Percentiles rank a stretch among this genome's conserved stretches.
Evolutionary conservation across 202 grass and related monocot species (phyloP).

Genomic region (Panicum hallii): DNA sequence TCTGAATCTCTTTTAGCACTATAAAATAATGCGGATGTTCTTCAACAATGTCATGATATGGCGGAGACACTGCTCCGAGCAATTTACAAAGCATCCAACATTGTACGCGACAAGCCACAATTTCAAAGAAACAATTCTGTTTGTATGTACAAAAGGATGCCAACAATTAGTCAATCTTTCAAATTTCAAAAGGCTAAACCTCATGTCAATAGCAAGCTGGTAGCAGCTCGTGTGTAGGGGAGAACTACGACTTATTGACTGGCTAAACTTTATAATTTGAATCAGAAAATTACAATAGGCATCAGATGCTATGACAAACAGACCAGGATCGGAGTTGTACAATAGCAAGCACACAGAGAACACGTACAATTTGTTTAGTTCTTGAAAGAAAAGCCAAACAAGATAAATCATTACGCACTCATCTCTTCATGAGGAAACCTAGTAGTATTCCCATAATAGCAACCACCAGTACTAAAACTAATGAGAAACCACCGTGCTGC

Average conservation of each 20-base stretch:
- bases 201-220: slow-evolving; percentile 26
- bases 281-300: slow-evolving; percentile 47
- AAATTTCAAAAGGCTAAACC: slow-evolving; percentile 7
- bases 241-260: slow-evolving; percentile 33
- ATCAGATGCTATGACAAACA: slow-evolving; percentile 39
- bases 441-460: slow-evolving; percentile 75
- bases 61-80: background rate
- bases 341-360: slow-evolving; percentile 38
- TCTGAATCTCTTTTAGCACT: background rate
- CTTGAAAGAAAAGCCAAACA: slow-evolving; percentile 20
- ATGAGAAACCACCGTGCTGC: slow-evolving; percentile 60
- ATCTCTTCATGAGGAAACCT: slow-evolving; percentile 81
- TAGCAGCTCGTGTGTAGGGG: background rate
- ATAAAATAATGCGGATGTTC: background rate
- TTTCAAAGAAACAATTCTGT: slow-evolving; percentile 6
- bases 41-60: background rate
- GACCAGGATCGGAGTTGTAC: slow-evolving; percentile 19
- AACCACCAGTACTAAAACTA: slow-evolving; percentile 59
- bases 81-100: slow-evolving; percentile 5
- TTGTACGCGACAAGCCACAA: background rate
- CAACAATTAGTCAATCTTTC: slow-evolving; percentile 23
- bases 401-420: slow-evolving; percentile 38
- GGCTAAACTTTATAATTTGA: slow-evolving; percentile 32
- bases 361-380: slow-evolving; percentile 12
- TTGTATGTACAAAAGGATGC: slow-evolving; percentile 36